Conservation (phyloP, 768 basidiomycete genomes). For the Pleurotus ostreatus region DNA sequence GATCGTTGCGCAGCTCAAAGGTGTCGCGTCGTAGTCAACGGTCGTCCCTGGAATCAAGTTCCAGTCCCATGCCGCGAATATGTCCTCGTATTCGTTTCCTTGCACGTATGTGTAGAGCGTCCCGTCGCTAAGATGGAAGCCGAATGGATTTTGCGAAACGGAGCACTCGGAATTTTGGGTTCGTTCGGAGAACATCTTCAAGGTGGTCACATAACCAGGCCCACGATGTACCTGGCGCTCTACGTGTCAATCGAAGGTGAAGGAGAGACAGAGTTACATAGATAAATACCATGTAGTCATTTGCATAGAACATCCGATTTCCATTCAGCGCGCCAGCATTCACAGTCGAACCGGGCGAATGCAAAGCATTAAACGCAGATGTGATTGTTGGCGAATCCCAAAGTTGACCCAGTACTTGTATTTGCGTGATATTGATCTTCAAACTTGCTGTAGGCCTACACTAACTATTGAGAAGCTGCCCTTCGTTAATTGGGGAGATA, state of each 20-base stretch:
- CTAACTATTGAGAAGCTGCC: neutral
- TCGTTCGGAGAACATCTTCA: slow-evolving; percentile 42
- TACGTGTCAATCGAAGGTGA: neutral
- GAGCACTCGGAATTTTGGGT: slow-evolving; percentile 44
- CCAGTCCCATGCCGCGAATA: slow-evolving; percentile 55
- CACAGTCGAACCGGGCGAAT: slow-evolving; percentile 21
- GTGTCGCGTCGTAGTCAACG: slow-evolving; percentile 26
- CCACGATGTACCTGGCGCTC: slow-evolving; percentile 39
- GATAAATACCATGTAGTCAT: slow-evolving; percentile 43
- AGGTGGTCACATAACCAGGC: slow-evolving; percentile 34
- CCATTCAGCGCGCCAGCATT: slow-evolving; percentile 36
- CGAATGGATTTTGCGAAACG: slow-evolving; percentile 41
- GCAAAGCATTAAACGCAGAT: slow-evolving; percentile 21
- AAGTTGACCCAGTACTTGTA: slow-evolving; percentile 31
- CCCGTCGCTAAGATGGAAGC: slow-evolving; percentile 50
- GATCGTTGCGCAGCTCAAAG: slow-evolving; percentile 19
- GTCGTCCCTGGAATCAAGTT: slow-evolving; percentile 49
- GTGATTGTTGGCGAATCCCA: slow-evolving; percentile 31
- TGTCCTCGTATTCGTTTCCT: slow-evolving; percentile 43
- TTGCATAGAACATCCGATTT: slow-evolving; percentile 41
- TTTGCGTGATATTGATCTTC: slow-evolving; percentile 34
- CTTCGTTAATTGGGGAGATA: neutral
- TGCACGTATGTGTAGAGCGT: slow-evolving; percentile 42
- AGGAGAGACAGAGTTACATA: neutral
- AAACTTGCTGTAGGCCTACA: slow-evolving; percentile 34